Conservation (phyloP, 1,139 yeast species). For the Geotrichum fermentans region DNA sequence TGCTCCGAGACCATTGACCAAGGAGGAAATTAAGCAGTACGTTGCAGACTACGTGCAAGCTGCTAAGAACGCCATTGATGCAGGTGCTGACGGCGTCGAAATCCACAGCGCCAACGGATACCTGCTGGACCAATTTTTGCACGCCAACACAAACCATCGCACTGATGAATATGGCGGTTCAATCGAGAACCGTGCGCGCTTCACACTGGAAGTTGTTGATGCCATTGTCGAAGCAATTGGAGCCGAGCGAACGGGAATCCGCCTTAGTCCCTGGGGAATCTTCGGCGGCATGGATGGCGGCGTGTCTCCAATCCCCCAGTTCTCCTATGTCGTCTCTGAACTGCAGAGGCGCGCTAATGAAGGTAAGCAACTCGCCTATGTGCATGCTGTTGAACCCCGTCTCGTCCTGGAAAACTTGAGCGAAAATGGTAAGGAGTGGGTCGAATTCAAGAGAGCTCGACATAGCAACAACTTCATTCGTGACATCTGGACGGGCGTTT, state of each 20-base stretch:
- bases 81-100: no score
- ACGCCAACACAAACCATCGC: slow-evolving; percentile 49
- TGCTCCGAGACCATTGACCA: slow-evolving; percentile 39
- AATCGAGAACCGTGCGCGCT: slow-evolving; percentile 62
- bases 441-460: slow-evolving; percentile 19
- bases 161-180: slow-evolving; percentile 69
- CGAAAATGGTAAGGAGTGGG: slow-evolving; percentile 19
- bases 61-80: slow-evolving; percentile 45
- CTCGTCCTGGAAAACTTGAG: slow-evolving; percentile 15
- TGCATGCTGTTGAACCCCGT: slow-evolving; percentile 51
- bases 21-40: slow-evolving; percentile 39
- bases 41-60: slow-evolving; percentile 40
- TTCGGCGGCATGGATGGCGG: slow-evolving; percentile 38
- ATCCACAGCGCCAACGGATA: slow-evolving; percentile 68
- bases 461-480: slow-evolving; percentile 23
- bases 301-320: slow-evolving; percentile 32
- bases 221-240: slow-evolving; percentile 50
- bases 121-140: slow-evolving; percentile 51
- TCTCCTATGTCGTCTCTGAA: slow-evolving; percentile 31
- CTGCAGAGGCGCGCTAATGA: slow-evolving; percentile 32
- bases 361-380: slow-evolving; percentile 42
- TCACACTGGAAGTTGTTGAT: slow-evolving; percentile 53
- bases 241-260: slow-evolving; percentile 48
- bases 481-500: slow-evolving; percentile 40
- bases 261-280: slow-evolving; percentile 54